These are phyloP conservation scores for Neurospora hispaniola DNA, from an alignment of 495 filamentous ascomycete species.

Conservation along the genomic window DNA sequence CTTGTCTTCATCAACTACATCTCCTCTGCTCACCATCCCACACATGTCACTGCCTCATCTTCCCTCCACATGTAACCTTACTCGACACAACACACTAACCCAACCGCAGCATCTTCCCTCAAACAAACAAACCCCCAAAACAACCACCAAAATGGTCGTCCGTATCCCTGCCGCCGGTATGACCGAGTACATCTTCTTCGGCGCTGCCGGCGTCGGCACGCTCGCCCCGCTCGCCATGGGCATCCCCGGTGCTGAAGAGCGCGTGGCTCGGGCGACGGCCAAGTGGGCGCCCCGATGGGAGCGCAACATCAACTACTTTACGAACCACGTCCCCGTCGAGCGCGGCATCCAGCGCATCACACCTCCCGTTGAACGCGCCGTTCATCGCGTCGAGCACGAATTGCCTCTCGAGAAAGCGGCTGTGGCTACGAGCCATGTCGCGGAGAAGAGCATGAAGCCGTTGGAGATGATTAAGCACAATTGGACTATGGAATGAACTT, in stretches of 20 bases:
- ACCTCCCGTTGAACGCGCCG: constrained; percentile 29
- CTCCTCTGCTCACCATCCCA: neutral
- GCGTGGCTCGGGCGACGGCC: constrained; percentile 28
- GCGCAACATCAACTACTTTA: constrained; percentile 37
- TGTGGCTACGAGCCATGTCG: neutral
- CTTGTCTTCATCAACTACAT: neutral
- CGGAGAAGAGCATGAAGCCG: neutral
- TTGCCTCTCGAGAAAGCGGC: constrained; percentile 37
- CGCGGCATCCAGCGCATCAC: constrained; percentile 31
- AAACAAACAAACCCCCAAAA: neutral
- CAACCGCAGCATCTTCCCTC: neutral
- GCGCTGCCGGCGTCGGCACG: constrained; percentile 29
- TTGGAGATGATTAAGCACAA: neutral
- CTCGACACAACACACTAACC: neutral
- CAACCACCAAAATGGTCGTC: constrained; percentile 32
- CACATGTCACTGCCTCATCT: neutral
- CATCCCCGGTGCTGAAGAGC: constrained; percentile 35
- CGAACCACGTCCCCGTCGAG: constrained; percentile 32
- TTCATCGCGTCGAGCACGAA: constrained; percentile 28
- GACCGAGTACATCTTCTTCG: constrained; percentile 32
- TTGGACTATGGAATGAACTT: neutral
- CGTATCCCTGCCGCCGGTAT: constrained; percentile 31
- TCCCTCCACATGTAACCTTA: neutral
- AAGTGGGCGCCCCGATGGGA: constrained; percentile 42
- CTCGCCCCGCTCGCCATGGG: constrained; percentile 41